These are phyloP conservation scores for Claviceps pazoutovae DNA, from an alignment of 2,329 filamentous ascomycete species.

Conservation along the genomic window DNA sequence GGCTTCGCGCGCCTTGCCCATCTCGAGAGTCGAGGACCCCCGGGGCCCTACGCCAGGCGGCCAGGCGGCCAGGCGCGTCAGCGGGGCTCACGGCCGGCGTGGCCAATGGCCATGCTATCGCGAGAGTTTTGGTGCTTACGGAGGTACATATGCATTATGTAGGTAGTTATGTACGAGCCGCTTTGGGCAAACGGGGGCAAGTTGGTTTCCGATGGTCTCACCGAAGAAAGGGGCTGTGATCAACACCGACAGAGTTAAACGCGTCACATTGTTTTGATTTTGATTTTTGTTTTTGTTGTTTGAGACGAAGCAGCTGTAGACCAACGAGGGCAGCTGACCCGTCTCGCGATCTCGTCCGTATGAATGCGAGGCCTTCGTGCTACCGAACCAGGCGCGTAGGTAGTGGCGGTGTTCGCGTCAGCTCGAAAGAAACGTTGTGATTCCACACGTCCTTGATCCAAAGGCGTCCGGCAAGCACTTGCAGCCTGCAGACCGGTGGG, in stretches of 20 bases:
- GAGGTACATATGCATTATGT: no score
- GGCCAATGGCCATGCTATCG: background rate
- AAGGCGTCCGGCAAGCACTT: no score
- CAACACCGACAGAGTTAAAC: background rate
- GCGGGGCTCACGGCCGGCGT: constrained; percentile 1
- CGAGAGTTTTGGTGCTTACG: background rate
- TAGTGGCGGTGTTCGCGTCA: background rate
- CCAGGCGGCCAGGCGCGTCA: background rate
- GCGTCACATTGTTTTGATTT: constrained; percentile 1
- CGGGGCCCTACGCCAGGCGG: constrained; percentile 4
- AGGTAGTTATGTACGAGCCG: background rate
- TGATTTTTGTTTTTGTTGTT: background rate
- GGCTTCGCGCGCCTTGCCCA: background rate
- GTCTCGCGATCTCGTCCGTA: background rate
- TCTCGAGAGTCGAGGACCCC: background rate
- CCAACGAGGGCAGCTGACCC: constrained; percentile 1
- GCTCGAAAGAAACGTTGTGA: no score
- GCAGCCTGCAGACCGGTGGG: no score
- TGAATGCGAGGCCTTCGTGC: background rate
- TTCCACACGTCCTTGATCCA: no score
- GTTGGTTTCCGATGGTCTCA: background rate
- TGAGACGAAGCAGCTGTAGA: background rate
- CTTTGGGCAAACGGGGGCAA: background rate
- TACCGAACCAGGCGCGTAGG: background rate
- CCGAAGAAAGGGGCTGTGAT: constrained; percentile 2